phyloP scores from a whole-genome alignment of 805 yeast species.

The Kuraishia molischiana region DNA sequence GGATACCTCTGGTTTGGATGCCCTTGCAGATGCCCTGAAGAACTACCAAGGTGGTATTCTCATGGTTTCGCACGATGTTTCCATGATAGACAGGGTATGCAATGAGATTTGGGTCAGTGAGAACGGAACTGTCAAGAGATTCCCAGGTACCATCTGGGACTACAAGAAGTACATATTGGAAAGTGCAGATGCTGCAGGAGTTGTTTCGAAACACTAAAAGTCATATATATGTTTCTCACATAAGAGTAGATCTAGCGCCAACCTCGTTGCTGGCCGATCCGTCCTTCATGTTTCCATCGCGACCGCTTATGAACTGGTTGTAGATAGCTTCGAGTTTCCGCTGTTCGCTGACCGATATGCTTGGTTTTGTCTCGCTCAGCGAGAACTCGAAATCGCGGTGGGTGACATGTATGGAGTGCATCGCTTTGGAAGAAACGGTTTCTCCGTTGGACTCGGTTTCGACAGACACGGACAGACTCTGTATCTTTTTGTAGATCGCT shows the following conservation, averaged over 20 bases:
- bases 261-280: constrained; percentile 73
- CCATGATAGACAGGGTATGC: constrained; percentile 81
- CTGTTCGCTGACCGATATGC: constrained; percentile 70
- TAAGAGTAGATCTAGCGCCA: constrained; percentile 78
- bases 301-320: constrained; percentile 50
- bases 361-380: constrained; percentile 73
- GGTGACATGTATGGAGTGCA: constrained; percentile 32
- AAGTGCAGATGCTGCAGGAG: constrained; percentile 77
- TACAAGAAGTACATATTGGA: constrained; percentile 83
- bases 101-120: constrained; percentile 96
- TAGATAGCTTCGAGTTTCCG: constrained; percentile 56
- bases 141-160: constrained; percentile 75
- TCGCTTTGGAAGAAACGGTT: constrained; percentile 1
- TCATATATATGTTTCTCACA: constrained; percentile 30
- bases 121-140: constrained; percentile 66
- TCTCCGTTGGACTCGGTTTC: constrained; percentile 4
- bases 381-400: constrained; percentile 52
- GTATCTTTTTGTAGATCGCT: constrained; percentile 10
- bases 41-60: constrained; percentile 91
- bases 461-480: constrained; percentile 7
- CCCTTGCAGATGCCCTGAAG: constrained; percentile 80
- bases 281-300: constrained; percentile 84
- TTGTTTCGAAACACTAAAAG: constrained; percentile 69
- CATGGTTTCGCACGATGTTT: constrained; percentile 97
- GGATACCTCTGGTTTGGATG: constrained; percentile 97